Percentiles rank a stretch among this genome's conserved stretches.
Evolutionary conservation across 2,329 filamentous ascomycete species (phyloP).

Genomic region (Beauveria australis): DNA sequence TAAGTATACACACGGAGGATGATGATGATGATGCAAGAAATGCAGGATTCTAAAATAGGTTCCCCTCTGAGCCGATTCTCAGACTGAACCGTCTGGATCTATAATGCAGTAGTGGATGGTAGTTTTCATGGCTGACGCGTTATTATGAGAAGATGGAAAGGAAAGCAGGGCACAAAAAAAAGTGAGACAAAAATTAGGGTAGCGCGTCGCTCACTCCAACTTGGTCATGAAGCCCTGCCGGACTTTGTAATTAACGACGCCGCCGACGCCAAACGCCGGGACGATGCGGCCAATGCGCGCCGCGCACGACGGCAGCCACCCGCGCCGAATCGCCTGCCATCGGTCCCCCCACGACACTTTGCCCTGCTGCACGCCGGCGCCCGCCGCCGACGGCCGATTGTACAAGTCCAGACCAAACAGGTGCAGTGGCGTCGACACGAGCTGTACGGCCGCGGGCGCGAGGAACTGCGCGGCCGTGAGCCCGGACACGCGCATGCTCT

Average conservation of each 20-base stretch:
- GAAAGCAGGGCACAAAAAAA: not conserved
- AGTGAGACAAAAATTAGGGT: not conserved
- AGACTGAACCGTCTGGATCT: not conserved
- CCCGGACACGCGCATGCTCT: conserved; percentile 39
- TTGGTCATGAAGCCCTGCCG: conserved; percentile 58
- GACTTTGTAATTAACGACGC: conserved; percentile 73
- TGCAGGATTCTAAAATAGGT: not conserved
- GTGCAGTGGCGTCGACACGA: conserved; percentile 76
- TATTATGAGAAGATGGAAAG: not conserved
- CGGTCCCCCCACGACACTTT: conserved; percentile 47
- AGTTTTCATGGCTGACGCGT: not conserved
- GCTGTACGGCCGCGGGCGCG: conserved; percentile 70
- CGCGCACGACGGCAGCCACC: conserved; percentile 65
- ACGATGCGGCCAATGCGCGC: conserved; percentile 79
- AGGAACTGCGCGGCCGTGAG: conserved; percentile 66
- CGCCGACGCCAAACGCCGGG: conserved; percentile 81
- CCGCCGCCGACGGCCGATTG: conserved; percentile 49
- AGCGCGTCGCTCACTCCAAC: conserved; percentile 29
- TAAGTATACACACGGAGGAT: not conserved
- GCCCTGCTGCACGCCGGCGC: conserved; percentile 20
- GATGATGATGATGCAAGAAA: not conserved
- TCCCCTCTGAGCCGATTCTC: not conserved
- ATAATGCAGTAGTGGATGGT: not conserved
- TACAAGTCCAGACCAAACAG: conserved; percentile 80
- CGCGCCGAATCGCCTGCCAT: conserved; percentile 57